Evolutionary conservation across 345 rosid genomes (phyloP).

Genomic region (Gossypium australe): DNA sequence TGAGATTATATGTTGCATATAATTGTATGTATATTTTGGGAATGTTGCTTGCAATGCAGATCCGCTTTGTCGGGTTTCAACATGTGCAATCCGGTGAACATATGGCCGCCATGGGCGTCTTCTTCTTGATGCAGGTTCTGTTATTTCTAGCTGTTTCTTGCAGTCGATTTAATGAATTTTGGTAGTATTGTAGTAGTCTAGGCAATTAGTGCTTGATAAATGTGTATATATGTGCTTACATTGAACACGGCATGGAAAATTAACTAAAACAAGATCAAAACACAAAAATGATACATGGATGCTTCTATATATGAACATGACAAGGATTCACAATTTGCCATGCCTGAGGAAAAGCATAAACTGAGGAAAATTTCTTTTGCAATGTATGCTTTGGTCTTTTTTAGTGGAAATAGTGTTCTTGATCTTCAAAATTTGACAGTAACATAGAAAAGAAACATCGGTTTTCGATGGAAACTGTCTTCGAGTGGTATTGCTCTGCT

Average conservation of each 20-base stretch:
- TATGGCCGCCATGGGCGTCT: slow-evolving; percentile 98
- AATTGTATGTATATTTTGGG: slow-evolving; percentile 89
- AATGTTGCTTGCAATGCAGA: slow-evolving; percentile 98
- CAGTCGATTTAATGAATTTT: not conserved
- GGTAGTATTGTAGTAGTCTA: not conserved
- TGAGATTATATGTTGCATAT: slow-evolving; percentile 90
- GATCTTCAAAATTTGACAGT: not conserved
- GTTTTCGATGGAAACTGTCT: not conserved
- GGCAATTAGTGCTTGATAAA: not conserved
- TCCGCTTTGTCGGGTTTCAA: slow-evolving; percentile 96
- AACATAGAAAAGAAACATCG: not conserved
- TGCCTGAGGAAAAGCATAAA: not conserved
- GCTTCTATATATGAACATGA: not conserved
- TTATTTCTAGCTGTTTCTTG: not conserved
- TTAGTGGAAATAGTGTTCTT: not conserved
- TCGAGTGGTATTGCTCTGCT: not conserved
- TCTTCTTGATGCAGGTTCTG: slow-evolving; percentile 89
- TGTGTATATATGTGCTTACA: not conserved
- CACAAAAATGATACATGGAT: not conserved
- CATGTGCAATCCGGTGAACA: slow-evolving; percentile 99
- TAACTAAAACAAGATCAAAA: not conserved
- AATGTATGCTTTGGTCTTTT: not conserved
- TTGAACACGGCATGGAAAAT: too few species aligned
- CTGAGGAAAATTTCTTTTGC: not conserved
- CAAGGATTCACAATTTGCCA: not conserved